Percentiles rank a stretch among this genome's conserved stretches.
These are phyloP conservation scores for Aspergillus melleus DNA, from an alignment of 2,329 filamentous ascomycete genomes.

Conservation along the genomic window DNA sequence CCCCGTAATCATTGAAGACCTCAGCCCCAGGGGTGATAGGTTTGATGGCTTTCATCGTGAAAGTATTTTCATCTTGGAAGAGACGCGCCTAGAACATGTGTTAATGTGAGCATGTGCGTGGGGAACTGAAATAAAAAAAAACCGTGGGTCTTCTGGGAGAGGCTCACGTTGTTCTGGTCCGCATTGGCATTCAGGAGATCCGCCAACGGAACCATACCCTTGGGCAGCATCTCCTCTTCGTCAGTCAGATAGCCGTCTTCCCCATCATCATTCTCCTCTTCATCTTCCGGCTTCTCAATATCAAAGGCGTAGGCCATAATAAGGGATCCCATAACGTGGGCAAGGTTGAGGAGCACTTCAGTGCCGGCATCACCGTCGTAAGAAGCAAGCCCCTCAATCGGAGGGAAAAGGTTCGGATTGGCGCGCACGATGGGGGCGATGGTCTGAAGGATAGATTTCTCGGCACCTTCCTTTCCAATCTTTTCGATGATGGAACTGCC, in stretches of 20 bases:
- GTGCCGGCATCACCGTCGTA: constrained; percentile 42
- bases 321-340: constrained; percentile 79
- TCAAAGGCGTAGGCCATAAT: constrained; percentile 96
- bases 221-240: constrained; percentile 65
- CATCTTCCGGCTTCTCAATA: constrained; percentile 60
- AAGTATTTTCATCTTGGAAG: constrained; percentile 57
- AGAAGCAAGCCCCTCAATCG: constrained; percentile 39
- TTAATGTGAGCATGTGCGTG: neutral
- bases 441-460: constrained; percentile 64
- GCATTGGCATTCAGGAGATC: constrained; percentile 89
- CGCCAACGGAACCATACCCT: constrained; percentile 89
- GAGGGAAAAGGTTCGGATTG: constrained; percentile 45
- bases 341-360: constrained; percentile 54
- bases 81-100: constrained; percentile 51
- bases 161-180: constrained; percentile 70
- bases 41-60: constrained; percentile 72
- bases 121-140: neutral
- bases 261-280: constrained; percentile 54
- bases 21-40: constrained; percentile 70
- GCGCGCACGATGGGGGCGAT: constrained; percentile 54
- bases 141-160: neutral
- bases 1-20: constrained; percentile 86
- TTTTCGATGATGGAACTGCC: constrained; percentile 74
- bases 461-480: constrained; percentile 72
- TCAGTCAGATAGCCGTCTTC: constrained; percentile 56